Evolutionary conservation across 441 rosid species (phyloP).

Genomic region (Populus hybrid): DNA sequence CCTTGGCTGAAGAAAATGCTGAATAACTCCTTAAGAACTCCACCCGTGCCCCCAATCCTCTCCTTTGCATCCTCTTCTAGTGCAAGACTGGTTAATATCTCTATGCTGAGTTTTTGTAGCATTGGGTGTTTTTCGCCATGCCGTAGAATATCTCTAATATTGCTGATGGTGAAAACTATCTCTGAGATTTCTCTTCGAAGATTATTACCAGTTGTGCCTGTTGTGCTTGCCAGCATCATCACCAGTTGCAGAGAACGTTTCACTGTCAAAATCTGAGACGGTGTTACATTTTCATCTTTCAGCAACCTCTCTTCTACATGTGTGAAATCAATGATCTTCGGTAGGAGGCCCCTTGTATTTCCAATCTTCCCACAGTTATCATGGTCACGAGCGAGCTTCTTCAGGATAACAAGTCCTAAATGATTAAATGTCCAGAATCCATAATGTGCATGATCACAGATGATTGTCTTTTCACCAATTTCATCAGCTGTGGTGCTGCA

Average conservation of each 20-base stretch:
- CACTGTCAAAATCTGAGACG: slow-evolving; percentile 63
- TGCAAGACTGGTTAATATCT: slow-evolving; percentile 65
- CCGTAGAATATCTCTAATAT: slow-evolving; percentile 63
- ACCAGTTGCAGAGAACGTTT: slow-evolving; percentile 76
- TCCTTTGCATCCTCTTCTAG: slow-evolving; percentile 68
- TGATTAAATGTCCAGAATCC: slow-evolving; percentile 78
- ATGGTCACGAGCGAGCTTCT: slow-evolving; percentile 78
- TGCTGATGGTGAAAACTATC: slow-evolving; percentile 80
- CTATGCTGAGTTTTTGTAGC: slow-evolving; percentile 70
- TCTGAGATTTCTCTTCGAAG: slow-evolving; percentile 82
- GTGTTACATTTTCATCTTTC: slow-evolving; percentile 44
- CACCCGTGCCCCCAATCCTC: slow-evolving; percentile 87
- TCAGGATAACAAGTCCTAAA: slow-evolving; percentile 74
- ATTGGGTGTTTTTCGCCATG: slow-evolving; percentile 59
- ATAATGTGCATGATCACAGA: slow-evolving; percentile 44
- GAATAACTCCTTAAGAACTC: slow-evolving; percentile 68
- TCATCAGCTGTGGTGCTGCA: slow-evolving; percentile 64
- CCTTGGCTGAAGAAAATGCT: slow-evolving; percentile 63
- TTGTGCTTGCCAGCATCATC: slow-evolving; percentile 80
- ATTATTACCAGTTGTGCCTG: slow-evolving; percentile 65
- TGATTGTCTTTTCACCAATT: slow-evolving; percentile 59
- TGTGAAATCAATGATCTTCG: slow-evolving; percentile 76
- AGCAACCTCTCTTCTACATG: slow-evolving; percentile 52
- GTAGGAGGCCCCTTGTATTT: slow-evolving; percentile 82
- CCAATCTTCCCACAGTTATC: slow-evolving; percentile 96